Evolutionary conservation across 2,329 filamentous ascomycete genomes (phyloP), one percentile per base, ranked within the genome.

Genomic region (Truncatella angustata): DNA sequence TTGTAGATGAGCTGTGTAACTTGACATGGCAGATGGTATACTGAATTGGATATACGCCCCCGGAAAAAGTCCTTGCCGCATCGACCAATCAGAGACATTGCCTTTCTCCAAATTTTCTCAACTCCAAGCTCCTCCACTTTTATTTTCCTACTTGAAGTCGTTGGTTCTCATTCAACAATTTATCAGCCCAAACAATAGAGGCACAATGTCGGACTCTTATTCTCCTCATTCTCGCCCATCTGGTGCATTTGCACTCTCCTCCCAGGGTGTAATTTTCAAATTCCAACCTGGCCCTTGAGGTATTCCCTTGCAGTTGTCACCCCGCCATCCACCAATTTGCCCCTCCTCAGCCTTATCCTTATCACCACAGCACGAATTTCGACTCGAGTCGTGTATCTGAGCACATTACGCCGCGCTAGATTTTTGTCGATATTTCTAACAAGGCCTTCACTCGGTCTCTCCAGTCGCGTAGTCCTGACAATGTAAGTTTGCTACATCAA

Each of bases 341-440:
- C 40, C 40, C 40, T 44, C 40, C 40, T 24, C 36, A 24, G 14
- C 36, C 28, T 51, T 51, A 51, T 51, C 49, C 49, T 51, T 51
- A 51, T 51, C 49, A 30, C 23, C 14, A 9, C 23, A 14, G 21
- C 30, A 36, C 32, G 39, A 45, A 28, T 45, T 51, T 44, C 20
- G 37, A 35, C 26, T 43, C 26, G 23, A 35, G 9, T n/a, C 37
- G n/a, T 35, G 48, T 21, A 32, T 18, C 11, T 14, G 9, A 50
- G 36, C 48, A 50, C 37, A 16, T 49, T 42, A 20, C 32, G 18
- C 16, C 12, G 32, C 45, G 5, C 16, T 49, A 9, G 12, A 21
- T 16, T 10, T n/a, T 49, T 28, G n/a, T n/a, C n/a, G n/a, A n/a
- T n/a, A n/a, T n/a, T n/a, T n/a, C n/a, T n/a, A n/a, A n/a, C n/a